Conservation (phyloP, 208 protist species). For the Trypanosoma cruzi region DNA sequence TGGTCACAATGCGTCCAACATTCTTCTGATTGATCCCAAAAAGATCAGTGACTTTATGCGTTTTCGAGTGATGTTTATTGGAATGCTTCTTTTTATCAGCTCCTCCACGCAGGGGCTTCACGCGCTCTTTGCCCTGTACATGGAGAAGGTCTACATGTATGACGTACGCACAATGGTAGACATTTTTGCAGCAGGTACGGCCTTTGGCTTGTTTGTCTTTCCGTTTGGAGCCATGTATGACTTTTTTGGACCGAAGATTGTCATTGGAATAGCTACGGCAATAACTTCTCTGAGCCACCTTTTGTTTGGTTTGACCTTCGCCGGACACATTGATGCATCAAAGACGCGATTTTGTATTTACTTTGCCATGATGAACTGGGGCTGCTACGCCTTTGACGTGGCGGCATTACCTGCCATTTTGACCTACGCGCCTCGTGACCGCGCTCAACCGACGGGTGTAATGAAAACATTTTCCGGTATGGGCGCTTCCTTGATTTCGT, state of each 20-base stretch:
- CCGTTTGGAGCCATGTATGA: slow-evolving; percentile 25
- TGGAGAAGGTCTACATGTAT: slow-evolving; percentile 4
- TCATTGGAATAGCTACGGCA: slow-evolving; percentile 8
- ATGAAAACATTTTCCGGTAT: slow-evolving; percentile 21
- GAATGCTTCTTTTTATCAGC: slow-evolving; percentile 13
- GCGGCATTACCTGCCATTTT: slow-evolving; percentile 33
- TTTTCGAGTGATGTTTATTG: slow-evolving; percentile 10
- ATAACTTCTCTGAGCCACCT: slow-evolving; percentile 27
- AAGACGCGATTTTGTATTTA: slow-evolving; percentile 38
- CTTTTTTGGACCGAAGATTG: slow-evolving; percentile 17
- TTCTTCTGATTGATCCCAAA: slow-evolving; percentile 12
- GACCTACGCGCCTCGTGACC: slow-evolving; percentile 55
- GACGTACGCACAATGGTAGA: slow-evolving; percentile 11
- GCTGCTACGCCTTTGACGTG: slow-evolving; percentile 51
- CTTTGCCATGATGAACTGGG: slow-evolving; percentile 53
- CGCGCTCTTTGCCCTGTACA: slow-evolving; percentile 1
- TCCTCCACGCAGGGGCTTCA: slow-evolving; percentile 1
- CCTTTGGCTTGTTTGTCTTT: slow-evolving; percentile 18
- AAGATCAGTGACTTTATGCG: slow-evolving; percentile 19
- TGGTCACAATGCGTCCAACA: neutral
- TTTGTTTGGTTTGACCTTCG: slow-evolving; percentile 46
- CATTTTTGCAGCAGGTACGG: slow-evolving; percentile 13
- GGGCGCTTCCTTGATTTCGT: slow-evolving; percentile 8
- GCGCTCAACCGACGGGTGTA: slow-evolving; percentile 27
- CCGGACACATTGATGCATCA: slow-evolving; percentile 31